Evolutionary conservation across 805 yeast genomes (phyloP), one percentile per base, ranked within the genome.

Genomic region (Candida broadrunensis): DNA sequence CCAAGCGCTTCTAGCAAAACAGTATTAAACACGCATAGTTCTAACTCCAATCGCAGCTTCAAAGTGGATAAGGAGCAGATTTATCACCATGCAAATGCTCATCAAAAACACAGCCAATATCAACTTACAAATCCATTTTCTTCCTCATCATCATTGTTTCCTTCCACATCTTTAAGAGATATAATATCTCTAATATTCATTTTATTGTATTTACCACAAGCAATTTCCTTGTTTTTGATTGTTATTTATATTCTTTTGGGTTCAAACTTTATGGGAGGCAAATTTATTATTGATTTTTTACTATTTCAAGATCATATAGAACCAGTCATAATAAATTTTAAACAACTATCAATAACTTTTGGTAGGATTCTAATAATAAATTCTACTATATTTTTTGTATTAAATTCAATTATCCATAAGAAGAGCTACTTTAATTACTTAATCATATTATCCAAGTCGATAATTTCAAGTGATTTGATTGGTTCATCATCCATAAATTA

Each of bases 131-230:
- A 29, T 29, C 32, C 32, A 29, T 29, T 29, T 15, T 24, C 36
- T 8, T 25, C 33, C 12, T 12, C 42, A 3, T 32, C 31, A 7
- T 29, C 34, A 11, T 45, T 54, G 6, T 37, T 56, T 27, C 61
- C 61, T 3, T 48, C 61, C 4, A 48, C 58, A 4, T 52, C 65
- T 6, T 36, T 58, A 39, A 47, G 64, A 36, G 72, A 66, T 40
- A 55, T 65, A 13, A 47, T 65, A 30, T 60, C 70, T 21, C 46
- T 65, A 30, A 53, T 60, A 6, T 56, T 63, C 44, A 42, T 64
- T n/a, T 39, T 64, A 11, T 50, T 56, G 33, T 44, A 52, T 17
- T 43, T 64, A 16, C 70, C 72, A 9, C 58, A 51, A 37, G 32
- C 52, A 36, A 27, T 55, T 20, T 56, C 63, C 17, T 48, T 61